Evolutionary conservation across 176 grass and related monocot species (phyloP), one percentile per base, ranked within the genome.

Genomic region (Juncus effusus): DNA sequence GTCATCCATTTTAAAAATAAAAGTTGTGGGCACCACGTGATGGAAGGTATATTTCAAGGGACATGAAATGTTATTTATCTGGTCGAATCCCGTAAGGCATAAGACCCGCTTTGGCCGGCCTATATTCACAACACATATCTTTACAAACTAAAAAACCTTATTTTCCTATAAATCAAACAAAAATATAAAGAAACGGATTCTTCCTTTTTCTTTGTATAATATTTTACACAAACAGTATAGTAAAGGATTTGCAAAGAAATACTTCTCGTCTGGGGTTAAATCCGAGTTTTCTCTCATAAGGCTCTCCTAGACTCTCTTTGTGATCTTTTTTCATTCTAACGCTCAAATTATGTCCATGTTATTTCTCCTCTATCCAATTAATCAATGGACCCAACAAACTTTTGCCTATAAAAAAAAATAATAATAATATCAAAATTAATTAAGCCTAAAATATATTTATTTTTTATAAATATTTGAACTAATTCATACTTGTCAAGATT

Each of bases 191-290:
- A 15, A 71, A 19, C 13, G 76, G 2, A 77, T 60, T 9, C 44
- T 47, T 47, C 44, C 1, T 47, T 47, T 47, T 47, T 47, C 44
- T 47, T 5, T 47, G 44, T 47, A 9, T 47, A 47, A 47, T 47
- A 77, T 40, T 71, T 64, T 78, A 79, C 90, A 95, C 60, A 95
- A 86, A 55, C 90, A 89, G 13, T 76, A 85, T 1, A 85, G 85
- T 55, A 89, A 70, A 73, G 90, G 90, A 82, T 95, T 95, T 76
- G 90, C 85, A 51, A 89, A 95, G 61, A 95, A 95, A 53, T 89
- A 73, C 66, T 89, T 95, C 85, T 8, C 78, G 82, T 67, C 79
- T 80, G 51, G 79, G 65, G 76, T 41, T 85, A 61, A 8, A 51
- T 56, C 82, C 74, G 55, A 69, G 11, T 56, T 70, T 60, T 62